Evolutionary conservation across 768 basidiomycete species (phyloP).

Genomic region (Leccinellum albellum): DNA sequence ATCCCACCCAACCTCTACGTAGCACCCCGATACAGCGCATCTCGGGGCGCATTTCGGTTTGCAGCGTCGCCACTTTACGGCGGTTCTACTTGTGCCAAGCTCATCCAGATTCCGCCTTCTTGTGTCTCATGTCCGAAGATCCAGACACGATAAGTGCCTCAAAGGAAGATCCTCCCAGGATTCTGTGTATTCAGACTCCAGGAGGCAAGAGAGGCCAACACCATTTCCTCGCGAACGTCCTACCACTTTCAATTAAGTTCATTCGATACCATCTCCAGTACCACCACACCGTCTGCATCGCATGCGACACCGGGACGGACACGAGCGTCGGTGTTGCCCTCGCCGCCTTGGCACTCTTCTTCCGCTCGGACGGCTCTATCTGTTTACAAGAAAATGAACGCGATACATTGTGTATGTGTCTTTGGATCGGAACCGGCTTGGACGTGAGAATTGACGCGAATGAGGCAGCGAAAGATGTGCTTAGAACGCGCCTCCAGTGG

Average conservation of each 20-base stretch:
- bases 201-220: conserved; percentile 54
- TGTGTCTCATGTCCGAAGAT: conserved; percentile 13
- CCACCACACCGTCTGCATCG: conserved; percentile 42
- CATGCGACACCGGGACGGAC: conserved; percentile 59
- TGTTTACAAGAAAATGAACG: conserved; percentile 2
- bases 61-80: conserved; percentile 29
- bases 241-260: conserved; percentile 50
- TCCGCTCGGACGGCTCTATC: conserved; percentile 48
- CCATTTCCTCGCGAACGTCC: conserved; percentile 42
- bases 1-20: not conserved
- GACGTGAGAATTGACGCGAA: not conserved
- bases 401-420: conserved; percentile 21
- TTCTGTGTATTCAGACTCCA: conserved; percentile 26
- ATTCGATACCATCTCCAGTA: conserved; percentile 37
- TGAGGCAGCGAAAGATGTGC: conserved; percentile 49
- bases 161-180: not conserved
- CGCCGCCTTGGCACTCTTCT: conserved; percentile 54
- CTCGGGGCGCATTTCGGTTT: conserved; percentile 41
- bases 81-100: conserved; percentile 1
- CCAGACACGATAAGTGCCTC: not conserved
- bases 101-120: conserved; percentile 8
- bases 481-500: conserved; percentile 81
- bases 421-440: not conserved
- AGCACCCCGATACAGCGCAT: conserved; percentile 25
- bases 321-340: conserved; percentile 60